phyloP scores from a whole-genome alignment of 2,329 filamentous ascomycete species.

The Claviceps humidiphila region DNA sequence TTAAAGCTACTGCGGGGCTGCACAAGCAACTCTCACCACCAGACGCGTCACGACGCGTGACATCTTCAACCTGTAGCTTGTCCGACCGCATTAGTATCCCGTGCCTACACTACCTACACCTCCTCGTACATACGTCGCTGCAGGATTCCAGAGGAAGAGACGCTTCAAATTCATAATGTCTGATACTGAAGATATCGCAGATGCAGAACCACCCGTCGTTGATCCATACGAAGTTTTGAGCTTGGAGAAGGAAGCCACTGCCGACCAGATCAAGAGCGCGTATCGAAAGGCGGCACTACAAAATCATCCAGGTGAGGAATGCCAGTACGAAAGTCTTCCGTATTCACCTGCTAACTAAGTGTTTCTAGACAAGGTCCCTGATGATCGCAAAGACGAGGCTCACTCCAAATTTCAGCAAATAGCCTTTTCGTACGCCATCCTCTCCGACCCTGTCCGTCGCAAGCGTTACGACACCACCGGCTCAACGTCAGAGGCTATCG shows the following conservation, averaged over 20 bases:
- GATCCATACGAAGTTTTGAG: conserved; percentile 72
- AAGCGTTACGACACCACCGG: conserved; percentile 83
- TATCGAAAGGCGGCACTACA: conserved; percentile 86
- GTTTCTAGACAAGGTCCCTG: conserved; percentile 57
- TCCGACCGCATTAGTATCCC: not conserved
- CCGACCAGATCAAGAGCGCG: conserved; percentile 72
- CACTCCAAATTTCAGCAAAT: conserved; percentile 78
- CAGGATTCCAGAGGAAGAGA: not conserved
- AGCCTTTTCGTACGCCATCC: conserved; percentile 85
- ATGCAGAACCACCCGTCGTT: conserved; percentile 47
- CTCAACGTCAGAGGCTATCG: conserved; percentile 70
- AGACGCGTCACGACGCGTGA: conserved; percentile 10
- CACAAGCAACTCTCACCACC: not conserved
- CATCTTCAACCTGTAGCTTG: conserved; percentile 4
- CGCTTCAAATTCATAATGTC: conserved; percentile 23
- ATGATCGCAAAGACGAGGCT: conserved; percentile 55
- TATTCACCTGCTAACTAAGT: not conserved
- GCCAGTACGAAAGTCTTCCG: not conserved
- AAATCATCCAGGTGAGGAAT: conserved; percentile 61
- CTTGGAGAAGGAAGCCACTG: conserved; percentile 56
- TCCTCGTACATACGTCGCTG: not conserved
- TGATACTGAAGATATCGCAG: conserved; percentile 36
- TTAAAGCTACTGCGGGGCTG: conserved; percentile 1
- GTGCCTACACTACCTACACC: not conserved
- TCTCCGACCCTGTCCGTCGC: conserved; percentile 70